Conservation (phyloP, 768 basidiomycete genomes). For the Lactarius quietus region DNA sequence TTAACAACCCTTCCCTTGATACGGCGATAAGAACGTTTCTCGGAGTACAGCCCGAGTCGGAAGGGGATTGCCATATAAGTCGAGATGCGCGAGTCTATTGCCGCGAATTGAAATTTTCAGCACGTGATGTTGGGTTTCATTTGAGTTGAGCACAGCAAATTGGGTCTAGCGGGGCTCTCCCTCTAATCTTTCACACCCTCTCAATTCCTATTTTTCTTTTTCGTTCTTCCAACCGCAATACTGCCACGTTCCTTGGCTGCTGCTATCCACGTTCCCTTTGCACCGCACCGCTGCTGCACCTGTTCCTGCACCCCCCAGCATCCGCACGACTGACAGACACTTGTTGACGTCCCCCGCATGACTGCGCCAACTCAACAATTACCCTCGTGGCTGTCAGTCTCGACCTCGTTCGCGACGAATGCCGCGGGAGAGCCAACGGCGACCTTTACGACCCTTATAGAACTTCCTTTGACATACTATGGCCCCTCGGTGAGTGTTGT, state of each 20-base stretch:
- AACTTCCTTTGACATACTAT: conserved; percentile 74
- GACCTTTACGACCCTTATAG: conserved; percentile 55
- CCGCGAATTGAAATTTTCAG: neutral
- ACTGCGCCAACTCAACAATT: conserved; percentile 59
- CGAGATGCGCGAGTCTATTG: rapidly evolving
- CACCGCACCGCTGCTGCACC: conserved; percentile 11
- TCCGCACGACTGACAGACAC: conserved; percentile 9
- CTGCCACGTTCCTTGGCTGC: conserved; percentile 1
- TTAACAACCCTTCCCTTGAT: too few species aligned
- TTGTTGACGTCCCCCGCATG: conserved; percentile 37
- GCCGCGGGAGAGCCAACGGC: conserved; percentile 49
- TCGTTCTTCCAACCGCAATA: neutral
- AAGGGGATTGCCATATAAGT: neutral
- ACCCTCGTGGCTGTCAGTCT: conserved; percentile 69
- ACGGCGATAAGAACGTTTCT: too few species aligned
- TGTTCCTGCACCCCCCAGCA: conserved; percentile 25
- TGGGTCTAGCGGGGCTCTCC: neutral
- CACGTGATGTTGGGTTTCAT: neutral
- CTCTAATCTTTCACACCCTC: neutral
- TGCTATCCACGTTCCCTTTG: conserved; percentile 22
- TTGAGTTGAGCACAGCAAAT: neutral
- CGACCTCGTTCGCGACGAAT: conserved; percentile 51
- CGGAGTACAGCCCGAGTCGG: too few species aligned
- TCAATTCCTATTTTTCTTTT: neutral
- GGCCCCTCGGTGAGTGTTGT: conserved; percentile 68